Evolutionary conservation across 2,329 filamentous ascomycete species (phyloP), one percentile per base, ranked within the genome.

Genomic region (Xylariaceae sp.): DNA sequence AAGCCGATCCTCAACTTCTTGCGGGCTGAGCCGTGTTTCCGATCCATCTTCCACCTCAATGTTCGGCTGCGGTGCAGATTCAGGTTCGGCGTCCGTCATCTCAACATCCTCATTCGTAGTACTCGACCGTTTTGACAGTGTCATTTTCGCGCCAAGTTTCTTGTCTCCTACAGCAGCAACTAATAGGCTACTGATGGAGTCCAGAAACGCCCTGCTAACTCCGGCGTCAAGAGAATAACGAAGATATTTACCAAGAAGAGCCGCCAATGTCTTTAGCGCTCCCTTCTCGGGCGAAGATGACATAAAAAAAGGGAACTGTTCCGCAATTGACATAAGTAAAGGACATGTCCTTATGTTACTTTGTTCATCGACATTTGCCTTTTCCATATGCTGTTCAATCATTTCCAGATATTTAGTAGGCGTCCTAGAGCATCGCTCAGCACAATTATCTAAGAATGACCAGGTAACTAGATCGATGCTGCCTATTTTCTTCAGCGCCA

Each of bases 361-460:
- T 41, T 68, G 60, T 43, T 63, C 64, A 9, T 55, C 47, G 49
- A 62, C 9, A 7, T 66, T 66, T 2, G 62, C 62, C 3, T 66
- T 70, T 32, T 67, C 62, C 19, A 68, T 61, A 2, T 73, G 62
- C 43, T 75, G 69, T 51, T 72, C 68, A 56, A 89, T 70, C 65
- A 84, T 75, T 57, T 94, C 87, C 31, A 94, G 83, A 65, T 96
- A 92, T 67, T 90, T 95, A 65, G 95, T 86, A 0, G 90, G 88
- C 29, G 86, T 86, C 2, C 74, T 84, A 12, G 85, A 85, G 62
- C 89, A 88, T 29, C 91, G 83, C 32, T 83, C 83, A 50, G 89
- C 77, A 69, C 89, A 95, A 59, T 95, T 91, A 65, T 96, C 91
- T 30, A 96, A 69, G 65, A 94, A 95, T 0, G 75, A 70, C 72